These are phyloP conservation scores for Cutaneotrichosporon mucoides DNA, from an alignment of 1,284 basidiomycete genomes.

Conservation along the genomic window DNA sequence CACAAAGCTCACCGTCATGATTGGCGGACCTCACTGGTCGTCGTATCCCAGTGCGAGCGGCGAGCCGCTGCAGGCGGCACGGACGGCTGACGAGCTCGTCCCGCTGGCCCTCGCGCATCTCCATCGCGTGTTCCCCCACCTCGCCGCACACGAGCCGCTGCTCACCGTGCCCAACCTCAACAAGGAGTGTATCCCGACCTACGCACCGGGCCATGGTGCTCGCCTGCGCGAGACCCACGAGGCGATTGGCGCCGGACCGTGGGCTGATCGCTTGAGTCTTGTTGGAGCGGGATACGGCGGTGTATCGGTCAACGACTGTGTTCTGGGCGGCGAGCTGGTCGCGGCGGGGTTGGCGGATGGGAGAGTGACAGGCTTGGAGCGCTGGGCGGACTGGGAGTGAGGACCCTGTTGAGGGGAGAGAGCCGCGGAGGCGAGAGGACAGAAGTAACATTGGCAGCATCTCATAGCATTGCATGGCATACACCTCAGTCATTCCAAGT, in stretches of 20 bases:
- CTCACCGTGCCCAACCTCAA: constrained; percentile 60
- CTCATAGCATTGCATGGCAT: constrained; percentile 4
- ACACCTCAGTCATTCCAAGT: neutral
- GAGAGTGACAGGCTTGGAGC: constrained; percentile 43
- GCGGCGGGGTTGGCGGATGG: constrained; percentile 25
- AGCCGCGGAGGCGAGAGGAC: neutral
- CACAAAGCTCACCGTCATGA: constrained; percentile 84
- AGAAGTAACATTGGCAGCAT: neutral
- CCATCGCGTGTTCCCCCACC: constrained; percentile 54
- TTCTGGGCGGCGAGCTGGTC: constrained; percentile 61
- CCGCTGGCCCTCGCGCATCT: constrained; percentile 51
- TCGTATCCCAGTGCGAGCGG: constrained; percentile 30
- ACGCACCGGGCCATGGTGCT: constrained; percentile 65
- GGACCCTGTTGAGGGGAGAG: too few relatives aligned
- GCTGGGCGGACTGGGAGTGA: constrained; percentile 29
- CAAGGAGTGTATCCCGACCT: constrained; percentile 75
- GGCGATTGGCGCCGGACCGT: constrained; percentile 53
- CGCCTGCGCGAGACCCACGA: constrained; percentile 62
- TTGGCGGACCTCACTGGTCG: constrained; percentile 72
- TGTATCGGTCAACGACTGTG: constrained; percentile 85
- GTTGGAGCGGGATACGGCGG: constrained; percentile 83
- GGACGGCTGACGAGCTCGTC: constrained; percentile 21
- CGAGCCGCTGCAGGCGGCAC: constrained; percentile 11
- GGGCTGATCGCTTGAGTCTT: constrained; percentile 63
- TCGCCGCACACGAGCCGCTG: constrained; percentile 46